Evolutionary conservation across 108 stramenopile genomes (phyloP).

Genomic region (Skeletonema costatum): DNA sequence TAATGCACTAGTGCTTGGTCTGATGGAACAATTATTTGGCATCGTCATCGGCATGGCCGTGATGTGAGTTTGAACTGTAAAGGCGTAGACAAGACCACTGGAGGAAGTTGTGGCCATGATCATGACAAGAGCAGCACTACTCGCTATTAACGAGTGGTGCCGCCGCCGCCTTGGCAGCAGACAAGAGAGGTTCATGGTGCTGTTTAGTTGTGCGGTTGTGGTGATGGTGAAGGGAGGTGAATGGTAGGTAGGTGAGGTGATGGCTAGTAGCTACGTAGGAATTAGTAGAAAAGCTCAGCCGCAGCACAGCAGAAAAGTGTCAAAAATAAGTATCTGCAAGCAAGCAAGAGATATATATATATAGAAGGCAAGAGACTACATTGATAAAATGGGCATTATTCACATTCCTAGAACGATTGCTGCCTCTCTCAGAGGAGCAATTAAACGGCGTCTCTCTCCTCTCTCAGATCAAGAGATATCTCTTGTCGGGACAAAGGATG

Average conservation of each 20-base stretch:
- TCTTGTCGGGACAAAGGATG: constrained; percentile 23
- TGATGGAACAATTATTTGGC: background rate
- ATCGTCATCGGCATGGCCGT: background rate
- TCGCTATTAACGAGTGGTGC: background rate
- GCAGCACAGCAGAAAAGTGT: too few relatives aligned
- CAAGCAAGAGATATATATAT: too few relatives aligned
- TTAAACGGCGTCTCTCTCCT: constrained; percentile 20
- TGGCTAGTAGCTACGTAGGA: background rate
- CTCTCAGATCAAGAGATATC: constrained; percentile 33
- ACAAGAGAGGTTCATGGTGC: background rate
- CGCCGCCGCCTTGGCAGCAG: background rate
- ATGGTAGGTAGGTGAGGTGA: too few relatives aligned
- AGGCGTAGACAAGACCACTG: constrained; percentile 3
- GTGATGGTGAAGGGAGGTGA: background rate
- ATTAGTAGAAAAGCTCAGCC: background rate
- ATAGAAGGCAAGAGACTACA: too few relatives aligned
- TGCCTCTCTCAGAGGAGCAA: constrained; percentile 32
- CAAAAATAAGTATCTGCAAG: too few relatives aligned
- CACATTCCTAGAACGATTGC: constrained; percentile 39
- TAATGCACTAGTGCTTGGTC: background rate
- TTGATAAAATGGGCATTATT: constrained; percentile 46
- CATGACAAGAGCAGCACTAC: background rate
- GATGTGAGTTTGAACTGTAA: background rate
- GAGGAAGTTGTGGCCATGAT: background rate
- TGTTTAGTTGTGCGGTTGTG: too few relatives aligned